A percentile compares a stretch with the other conserved stretches of the same genome.
These are phyloP conservation scores for Aureobasidium vineae DNA, from an alignment of 2,329 filamentous ascomycete species.

Conservation along the genomic window DNA sequence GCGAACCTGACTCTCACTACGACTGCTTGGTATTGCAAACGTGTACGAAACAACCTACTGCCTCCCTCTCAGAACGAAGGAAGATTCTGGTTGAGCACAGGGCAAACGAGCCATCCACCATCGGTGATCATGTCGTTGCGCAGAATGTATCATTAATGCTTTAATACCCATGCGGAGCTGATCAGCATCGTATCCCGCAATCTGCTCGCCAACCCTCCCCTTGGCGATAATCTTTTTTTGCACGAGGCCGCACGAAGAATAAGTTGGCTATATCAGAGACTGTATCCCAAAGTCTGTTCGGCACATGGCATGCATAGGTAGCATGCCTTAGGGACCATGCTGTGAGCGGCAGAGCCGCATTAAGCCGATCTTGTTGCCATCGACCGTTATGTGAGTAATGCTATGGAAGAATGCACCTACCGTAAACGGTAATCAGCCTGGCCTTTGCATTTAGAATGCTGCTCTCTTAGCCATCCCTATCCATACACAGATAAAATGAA, in stretches of 20 bases:
- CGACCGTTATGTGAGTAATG: neutral
- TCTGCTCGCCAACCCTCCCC: neutral
- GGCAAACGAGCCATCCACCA: slow-evolving; percentile 13
- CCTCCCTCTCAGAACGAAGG: slow-evolving; percentile 3
- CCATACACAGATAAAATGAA: neutral
- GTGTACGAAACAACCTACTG: neutral
- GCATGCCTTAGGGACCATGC: too few relatives aligned
- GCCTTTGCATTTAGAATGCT: neutral
- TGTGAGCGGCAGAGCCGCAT: too few relatives aligned
- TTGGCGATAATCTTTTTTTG: neutral
- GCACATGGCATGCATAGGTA: too few relatives aligned
- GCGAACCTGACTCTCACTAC: neutral
- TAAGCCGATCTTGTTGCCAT: too few relatives aligned
- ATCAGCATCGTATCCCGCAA: slow-evolving; percentile 2
- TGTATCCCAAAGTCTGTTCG: too few relatives aligned
- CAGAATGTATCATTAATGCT: slow-evolving; percentile 20
- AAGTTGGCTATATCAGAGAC: too few relatives aligned
- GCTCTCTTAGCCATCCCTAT: neutral
- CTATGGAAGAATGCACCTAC: neutral
- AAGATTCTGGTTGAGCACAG: slow-evolving; percentile 22
- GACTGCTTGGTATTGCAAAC: neutral
- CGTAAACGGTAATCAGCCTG: neutral
- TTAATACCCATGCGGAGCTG: slow-evolving; percentile 1
- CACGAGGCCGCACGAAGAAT: too few relatives aligned
- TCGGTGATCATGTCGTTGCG: slow-evolving; percentile 13